phyloP scores from a whole-genome alignment of 2,329 filamentous ascomycete genomes.

The Aspergillus chevalieri region DNA sequence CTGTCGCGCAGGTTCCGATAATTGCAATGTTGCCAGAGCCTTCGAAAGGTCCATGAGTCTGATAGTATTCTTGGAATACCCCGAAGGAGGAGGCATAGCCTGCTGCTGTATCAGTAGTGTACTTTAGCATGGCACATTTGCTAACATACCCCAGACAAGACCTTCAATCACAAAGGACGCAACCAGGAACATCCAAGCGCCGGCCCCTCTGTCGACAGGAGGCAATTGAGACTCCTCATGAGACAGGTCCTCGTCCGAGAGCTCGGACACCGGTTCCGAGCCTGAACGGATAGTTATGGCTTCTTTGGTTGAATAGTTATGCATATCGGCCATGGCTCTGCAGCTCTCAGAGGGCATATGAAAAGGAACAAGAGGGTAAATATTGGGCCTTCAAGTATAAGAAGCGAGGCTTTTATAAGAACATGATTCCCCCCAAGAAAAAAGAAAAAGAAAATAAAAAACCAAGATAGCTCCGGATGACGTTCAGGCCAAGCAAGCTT shows the following conservation, averaged over 20 bases:
- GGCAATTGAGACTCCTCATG: constrained; percentile 16
- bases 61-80: constrained; percentile 26
- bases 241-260: background rate
- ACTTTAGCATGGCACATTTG: background rate
- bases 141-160: constrained; percentile 47
- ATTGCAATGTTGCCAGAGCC: constrained; percentile 10
- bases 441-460: no score
- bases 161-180: constrained; percentile 50
- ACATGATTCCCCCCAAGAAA: no score
- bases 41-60: constrained; percentile 10
- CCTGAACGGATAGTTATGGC: background rate
- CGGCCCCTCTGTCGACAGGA: constrained; percentile 31
- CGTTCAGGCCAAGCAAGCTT: background rate
- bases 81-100: constrained; percentile 7
- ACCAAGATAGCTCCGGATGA: no score
- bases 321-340: background rate
- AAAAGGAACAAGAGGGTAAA: no score
- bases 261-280: no score
- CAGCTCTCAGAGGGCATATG: no score
- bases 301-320: background rate
- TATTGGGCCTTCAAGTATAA: no score
- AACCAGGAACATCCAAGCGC: constrained; percentile 43
- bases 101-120: background rate
- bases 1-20: constrained; percentile 21
- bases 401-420: no score